These are phyloP conservation scores for Gaeumannomyces tritici DNA, from an alignment of 2,329 filamentous ascomycete genomes.

Conservation along the genomic window DNA sequence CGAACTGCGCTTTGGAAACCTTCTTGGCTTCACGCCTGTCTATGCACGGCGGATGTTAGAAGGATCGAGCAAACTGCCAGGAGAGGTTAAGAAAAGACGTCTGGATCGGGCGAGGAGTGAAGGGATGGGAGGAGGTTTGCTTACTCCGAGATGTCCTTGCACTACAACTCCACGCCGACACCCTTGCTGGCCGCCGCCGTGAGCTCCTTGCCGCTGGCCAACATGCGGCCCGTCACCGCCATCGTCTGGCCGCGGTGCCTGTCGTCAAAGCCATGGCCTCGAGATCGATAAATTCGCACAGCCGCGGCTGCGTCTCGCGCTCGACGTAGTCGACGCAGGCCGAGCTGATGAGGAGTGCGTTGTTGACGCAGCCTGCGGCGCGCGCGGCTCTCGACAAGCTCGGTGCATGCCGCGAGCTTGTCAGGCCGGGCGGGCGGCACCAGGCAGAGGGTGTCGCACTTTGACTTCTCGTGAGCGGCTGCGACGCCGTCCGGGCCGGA, in stretches of 20 bases:
- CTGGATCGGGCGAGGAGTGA: too few species aligned
- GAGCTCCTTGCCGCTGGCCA: constrained; percentile 34
- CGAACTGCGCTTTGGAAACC: constrained; percentile 24
- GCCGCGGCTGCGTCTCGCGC: constrained; percentile 32
- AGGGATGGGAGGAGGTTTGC: too few species aligned
- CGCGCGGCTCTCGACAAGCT: constrained; percentile 35
- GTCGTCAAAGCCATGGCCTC: constrained; percentile 38
- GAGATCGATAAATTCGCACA: constrained; percentile 41
- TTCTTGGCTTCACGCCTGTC: constrained; percentile 20
- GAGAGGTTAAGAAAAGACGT: background rate
- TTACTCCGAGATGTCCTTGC: constrained; percentile 34
- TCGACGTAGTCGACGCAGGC: constrained; percentile 41
- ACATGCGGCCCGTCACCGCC: constrained; percentile 37
- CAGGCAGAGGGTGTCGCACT: constrained; percentile 37
- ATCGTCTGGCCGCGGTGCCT: constrained; percentile 42
- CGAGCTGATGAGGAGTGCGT: constrained; percentile 36
- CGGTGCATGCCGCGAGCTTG: constrained; percentile 33
- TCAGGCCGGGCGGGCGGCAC: constrained; percentile 35
- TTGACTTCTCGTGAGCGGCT: constrained; percentile 32
- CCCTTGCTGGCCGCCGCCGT: constrained; percentile 33
- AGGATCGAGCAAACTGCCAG: too few species aligned
- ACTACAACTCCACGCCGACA: constrained; percentile 30
- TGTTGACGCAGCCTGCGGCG: constrained; percentile 28
- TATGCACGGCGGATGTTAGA: constrained; percentile 12
- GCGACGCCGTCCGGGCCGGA: constrained; percentile 24